These are phyloP conservation scores for Fraxinus quadrangulata DNA, from an alignment of 257 asterid genomes.

Conservation along the genomic window DNA sequence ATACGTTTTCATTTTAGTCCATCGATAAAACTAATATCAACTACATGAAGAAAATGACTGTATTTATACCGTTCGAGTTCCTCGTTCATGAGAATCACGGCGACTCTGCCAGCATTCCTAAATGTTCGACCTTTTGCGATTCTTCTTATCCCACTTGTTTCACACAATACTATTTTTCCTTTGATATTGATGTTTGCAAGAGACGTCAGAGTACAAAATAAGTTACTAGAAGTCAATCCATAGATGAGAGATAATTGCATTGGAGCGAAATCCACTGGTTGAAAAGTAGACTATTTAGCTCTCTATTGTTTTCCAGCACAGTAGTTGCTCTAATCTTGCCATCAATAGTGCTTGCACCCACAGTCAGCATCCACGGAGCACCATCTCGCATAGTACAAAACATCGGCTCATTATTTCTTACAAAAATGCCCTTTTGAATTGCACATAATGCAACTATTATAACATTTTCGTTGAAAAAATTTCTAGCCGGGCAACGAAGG, in stretches of 20 bases:
- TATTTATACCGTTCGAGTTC: not conserved
- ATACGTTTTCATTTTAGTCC: too few relatives aligned
- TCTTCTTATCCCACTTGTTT: too few relatives aligned
- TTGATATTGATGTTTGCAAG: constrained; percentile 21
- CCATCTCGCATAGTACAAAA: constrained; percentile 11
- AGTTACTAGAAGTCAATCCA: not conserved
- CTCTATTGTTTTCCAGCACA: not conserved
- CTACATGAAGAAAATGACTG: constrained; percentile 1
- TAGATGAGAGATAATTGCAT: not conserved
- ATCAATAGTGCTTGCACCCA: constrained; percentile 17
- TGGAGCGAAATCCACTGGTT: constrained; percentile 27
- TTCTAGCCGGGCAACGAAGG: not conserved
- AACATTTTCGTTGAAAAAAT: constrained; percentile 6
- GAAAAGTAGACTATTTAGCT: constrained; percentile 28
- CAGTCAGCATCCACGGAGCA: constrained; percentile 38
- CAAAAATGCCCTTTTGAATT: constrained; percentile 30
- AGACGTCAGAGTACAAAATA: not conserved
- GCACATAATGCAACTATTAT: constrained; percentile 33
- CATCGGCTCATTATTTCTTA: constrained; percentile 24
- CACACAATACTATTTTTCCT: constrained; percentile 44
- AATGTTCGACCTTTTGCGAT: constrained; percentile 34
- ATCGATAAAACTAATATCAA: too few relatives aligned
- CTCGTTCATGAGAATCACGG: too few relatives aligned
- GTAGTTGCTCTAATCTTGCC: too few relatives aligned
- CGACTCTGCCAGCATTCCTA: too few relatives aligned